Base-by-base conservation (phyloP, 495 filamentous ascomycete species). In the Monascus purpureus region DNA sequence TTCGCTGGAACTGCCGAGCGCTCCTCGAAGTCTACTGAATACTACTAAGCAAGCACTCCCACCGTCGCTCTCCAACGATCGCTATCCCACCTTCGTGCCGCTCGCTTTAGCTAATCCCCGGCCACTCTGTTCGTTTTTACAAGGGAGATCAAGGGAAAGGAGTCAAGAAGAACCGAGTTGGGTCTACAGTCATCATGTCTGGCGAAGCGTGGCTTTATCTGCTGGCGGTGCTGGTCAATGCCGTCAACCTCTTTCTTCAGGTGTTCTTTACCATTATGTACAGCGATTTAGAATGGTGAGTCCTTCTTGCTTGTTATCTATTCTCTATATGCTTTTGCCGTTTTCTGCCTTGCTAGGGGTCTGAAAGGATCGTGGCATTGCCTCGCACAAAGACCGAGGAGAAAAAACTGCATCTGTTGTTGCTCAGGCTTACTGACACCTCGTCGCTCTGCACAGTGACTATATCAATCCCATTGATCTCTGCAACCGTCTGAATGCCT, bases 231-330 rank as follows among this genome's bases (percentile, higher is more conserved):
- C 73, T 99, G 54, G 90, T 99, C 67, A 99, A 99, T 70, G 92
- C 92, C 64, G 90, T 96, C 75, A 99, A 99, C 72, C 73, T 99
- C 43, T 99, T 99, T 61, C 73, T 99, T 31, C 92, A 99, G 63
- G 92, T 99, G 36, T 99, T 99, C 70, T 99, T 99, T 70, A 99
- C 92, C 25, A 99, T 99, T 45, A 99, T 99, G 92, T 99, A 95
- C 63, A 92, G 82, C 59, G 87, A 95, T 72, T 61, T 95, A 40
- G 87, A 95, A 75, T 95, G 87, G 85, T 93, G 66, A 43, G 29
- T 31, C 8, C 2, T 31, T 11, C 12, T 4, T 4, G 81, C 65
- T 28, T 19, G 19, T 8, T 13, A 9, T 16, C 13, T 30, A 25
- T 18, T 2, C 32, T 32, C n/a, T 19, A 29, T 11, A 14, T 17